Evolutionary conservation across 2,329 filamentous ascomycete genomes (phyloP).

Genomic region (Curvularia sp.): DNA sequence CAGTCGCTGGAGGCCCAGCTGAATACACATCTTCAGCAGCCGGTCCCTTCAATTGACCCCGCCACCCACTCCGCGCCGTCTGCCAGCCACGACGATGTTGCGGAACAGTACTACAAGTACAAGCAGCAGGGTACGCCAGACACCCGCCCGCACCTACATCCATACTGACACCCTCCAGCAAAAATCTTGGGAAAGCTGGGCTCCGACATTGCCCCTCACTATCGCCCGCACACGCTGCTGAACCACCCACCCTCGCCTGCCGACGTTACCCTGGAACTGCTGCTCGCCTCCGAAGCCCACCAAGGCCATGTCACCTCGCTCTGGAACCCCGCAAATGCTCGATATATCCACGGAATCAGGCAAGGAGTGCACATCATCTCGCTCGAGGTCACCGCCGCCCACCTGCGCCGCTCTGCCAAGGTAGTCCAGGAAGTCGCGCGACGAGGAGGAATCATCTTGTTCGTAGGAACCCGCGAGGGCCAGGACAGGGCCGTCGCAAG

Average conservation of each 20-base stretch:
- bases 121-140: slow-evolving; percentile 49
- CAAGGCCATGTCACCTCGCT: slow-evolving; percentile 88
- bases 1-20: slow-evolving; percentile 47
- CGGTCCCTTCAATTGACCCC: slow-evolving; percentile 31
- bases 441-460: slow-evolving; percentile 83
- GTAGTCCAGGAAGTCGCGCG: slow-evolving; percentile 87
- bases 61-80: slow-evolving; percentile 25
- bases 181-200: slow-evolving; percentile 49
- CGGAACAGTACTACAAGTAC: slow-evolving; percentile 53
- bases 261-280: slow-evolving; percentile 87
- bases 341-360: slow-evolving; percentile 91
- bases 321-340: slow-evolving; percentile 93
- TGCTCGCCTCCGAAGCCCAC: slow-evolving; percentile 60
- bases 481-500: slow-evolving; percentile 82
- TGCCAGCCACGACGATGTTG: slow-evolving; percentile 32
- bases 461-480: slow-evolving; percentile 84
- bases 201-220: slow-evolving; percentile 57
- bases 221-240: slow-evolving; percentile 71
- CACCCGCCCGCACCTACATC: neutral
- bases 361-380: slow-evolving; percentile 92
- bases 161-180: slow-evolving; percentile 36
- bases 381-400: slow-evolving; percentile 84
- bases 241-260: slow-evolving; percentile 75
- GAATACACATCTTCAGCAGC: slow-evolving; percentile 32
- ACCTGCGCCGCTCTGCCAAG: slow-evolving; percentile 91